Evolutionary conservation across 805 yeast genomes (phyloP).

Genomic region (Cyberlindnera sargentensis): DNA sequence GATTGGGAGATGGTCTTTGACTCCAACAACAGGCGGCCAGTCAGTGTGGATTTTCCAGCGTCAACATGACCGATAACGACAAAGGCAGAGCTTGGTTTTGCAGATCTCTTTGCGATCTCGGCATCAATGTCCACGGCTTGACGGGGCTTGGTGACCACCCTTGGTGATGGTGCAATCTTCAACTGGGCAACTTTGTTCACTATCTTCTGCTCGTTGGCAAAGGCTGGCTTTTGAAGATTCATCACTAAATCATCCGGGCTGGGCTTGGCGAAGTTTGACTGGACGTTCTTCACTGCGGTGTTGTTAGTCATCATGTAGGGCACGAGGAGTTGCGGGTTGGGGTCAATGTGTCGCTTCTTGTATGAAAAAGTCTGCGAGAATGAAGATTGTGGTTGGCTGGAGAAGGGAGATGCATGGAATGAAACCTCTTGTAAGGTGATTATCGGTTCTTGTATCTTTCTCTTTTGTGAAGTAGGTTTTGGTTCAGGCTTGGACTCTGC

Average conservation of each 20-base stretch:
- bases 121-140: constrained; percentile 23
- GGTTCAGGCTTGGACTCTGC: neutral
- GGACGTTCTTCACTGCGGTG: constrained; percentile 31
- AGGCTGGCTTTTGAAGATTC: constrained; percentile 47
- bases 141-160: constrained; percentile 17
- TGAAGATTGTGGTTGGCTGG: neutral
- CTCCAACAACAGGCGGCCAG: constrained; percentile 96
- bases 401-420: constrained; percentile 1
- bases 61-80: constrained; percentile 99
- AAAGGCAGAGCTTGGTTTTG: constrained; percentile 93
- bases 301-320: constrained; percentile 32
- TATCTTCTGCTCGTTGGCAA: constrained; percentile 28
- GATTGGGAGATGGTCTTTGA: constrained; percentile 96
- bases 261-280: constrained; percentile 52
- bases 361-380: constrained; percentile 4
- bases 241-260: constrained; percentile 78
- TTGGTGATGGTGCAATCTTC: constrained; percentile 12
- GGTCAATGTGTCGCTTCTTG: constrained; percentile 21
- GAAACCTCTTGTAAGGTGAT: constrained; percentile 1
- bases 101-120: constrained; percentile 56
- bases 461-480: neutral
- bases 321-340: constrained; percentile 20
- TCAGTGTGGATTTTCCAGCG: constrained; percentile 96
- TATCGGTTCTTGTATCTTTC: constrained; percentile 1
- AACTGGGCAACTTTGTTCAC: constrained; percentile 16